Evolutionary conservation across 208 protist species (phyloP), one percentile per base, ranked within the genome.

Genomic region (Herpetomonas tarakana): DNA sequence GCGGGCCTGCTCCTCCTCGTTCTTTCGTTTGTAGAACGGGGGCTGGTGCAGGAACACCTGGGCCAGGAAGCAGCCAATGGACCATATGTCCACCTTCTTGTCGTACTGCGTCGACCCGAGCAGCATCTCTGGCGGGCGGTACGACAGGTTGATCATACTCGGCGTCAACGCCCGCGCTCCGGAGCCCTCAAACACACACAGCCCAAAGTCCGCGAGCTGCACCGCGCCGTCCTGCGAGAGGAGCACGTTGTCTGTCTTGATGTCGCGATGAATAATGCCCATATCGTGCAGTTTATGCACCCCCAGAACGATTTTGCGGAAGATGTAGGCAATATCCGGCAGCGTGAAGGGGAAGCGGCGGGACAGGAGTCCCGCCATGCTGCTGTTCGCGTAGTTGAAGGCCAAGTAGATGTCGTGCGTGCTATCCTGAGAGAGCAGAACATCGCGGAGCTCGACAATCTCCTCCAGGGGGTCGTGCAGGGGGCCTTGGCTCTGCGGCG

Each of bases 101-200:
- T 88, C 83, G 76, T 98, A 98, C 29, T 67, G 53, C 24, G 59
- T 72, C 25, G 71, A 76, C 18, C 95, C 94, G 26, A 98, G 78
- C 11, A 98, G 72, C 81, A 98, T 95, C 73, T 98, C 96, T n/a
- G 96, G 95, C 7, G 97, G 89, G 2, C 95, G 80, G 70, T 98
- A 98, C 69, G 89, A 91, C 24, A 97, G 73, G n/a, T 97, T 98
- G 47, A 97, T 92, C 55, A 98, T 95, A 60, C 90, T 91, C 19
- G 85, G 93, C n/a, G 93, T 96, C 49, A 87, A 58, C 27, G 70
- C 74, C 25, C 72, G 72, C 21, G 60, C 41, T 4, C 71, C 77
- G 3, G 53, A 62, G 19, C 65, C 57, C 25, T 60, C 69, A 62
- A 92, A 92, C 24, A 73, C 88, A 56, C 84, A 92, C 21, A 95